phyloP scores from a whole-genome alignment of 441 rosid genomes.

The Croton setiger region DNA sequence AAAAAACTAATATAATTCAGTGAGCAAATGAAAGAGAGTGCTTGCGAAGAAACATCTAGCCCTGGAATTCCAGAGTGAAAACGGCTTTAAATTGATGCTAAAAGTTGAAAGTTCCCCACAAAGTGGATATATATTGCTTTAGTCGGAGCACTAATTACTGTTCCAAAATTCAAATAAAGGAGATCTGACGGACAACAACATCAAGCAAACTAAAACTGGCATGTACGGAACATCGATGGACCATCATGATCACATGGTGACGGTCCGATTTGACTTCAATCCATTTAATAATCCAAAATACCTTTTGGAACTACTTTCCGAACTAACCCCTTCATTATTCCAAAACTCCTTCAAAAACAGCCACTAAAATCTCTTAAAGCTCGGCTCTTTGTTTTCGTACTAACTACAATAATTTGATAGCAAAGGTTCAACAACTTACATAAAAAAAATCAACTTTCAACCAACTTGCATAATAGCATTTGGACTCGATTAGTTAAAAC shows the following conservation, averaged over 20 bases:
- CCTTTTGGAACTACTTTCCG: not conserved
- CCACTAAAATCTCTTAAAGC: not conserved
- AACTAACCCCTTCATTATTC: not conserved
- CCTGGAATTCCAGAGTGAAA: constrained; percentile 1
- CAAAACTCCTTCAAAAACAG: not conserved
- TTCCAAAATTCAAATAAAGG: not conserved
- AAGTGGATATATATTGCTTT: not conserved
- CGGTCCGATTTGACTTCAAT: no score
- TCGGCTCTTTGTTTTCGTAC: no score
- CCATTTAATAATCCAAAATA: not conserved
- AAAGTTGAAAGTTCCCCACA: not conserved
- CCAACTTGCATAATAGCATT: no score
- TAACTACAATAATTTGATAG: no score
- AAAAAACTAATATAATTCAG: not conserved
- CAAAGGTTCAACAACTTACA: no score
- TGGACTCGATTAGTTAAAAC: no score
- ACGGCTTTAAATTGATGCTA: constrained; percentile 9
- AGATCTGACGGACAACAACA: not conserved
- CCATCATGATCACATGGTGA: not conserved
- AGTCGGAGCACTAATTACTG: constrained; percentile 10
- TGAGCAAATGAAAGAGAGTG: not conserved
- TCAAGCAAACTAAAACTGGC: constrained; percentile 5
- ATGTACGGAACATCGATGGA: constrained; percentile 2
- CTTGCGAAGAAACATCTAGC: not conserved
- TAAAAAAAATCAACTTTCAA: no score